phyloP scores from a whole-genome alignment of 768 basidiomycete genomes.

The Lactarius deliciosus region DNA sequence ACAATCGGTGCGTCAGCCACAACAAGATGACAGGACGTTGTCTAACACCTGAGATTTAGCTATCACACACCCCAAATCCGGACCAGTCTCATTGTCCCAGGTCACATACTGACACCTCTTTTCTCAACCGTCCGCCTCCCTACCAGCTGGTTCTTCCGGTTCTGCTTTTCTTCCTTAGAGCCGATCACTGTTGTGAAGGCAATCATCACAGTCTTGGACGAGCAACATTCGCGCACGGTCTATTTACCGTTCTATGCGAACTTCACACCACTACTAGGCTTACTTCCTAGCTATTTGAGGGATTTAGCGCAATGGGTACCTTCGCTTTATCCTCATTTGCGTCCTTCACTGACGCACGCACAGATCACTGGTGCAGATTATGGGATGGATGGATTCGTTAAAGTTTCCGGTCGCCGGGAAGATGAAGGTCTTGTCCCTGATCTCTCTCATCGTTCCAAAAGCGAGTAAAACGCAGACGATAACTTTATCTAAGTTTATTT shows the following conservation, averaged over 20 bases:
- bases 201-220: constrained; percentile 80
- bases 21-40: constrained; percentile 17
- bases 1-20: constrained; percentile 55
- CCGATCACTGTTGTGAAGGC: constrained; percentile 77
- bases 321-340: neutral
- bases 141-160: constrained; percentile 51
- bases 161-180: constrained; percentile 73
- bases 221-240: constrained; percentile 70
- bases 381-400: constrained; percentile 67
- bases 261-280: constrained; percentile 51
- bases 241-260: constrained; percentile 72
- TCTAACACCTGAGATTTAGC: constrained; percentile 37
- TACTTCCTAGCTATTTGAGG: constrained; percentile 69
- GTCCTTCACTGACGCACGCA: neutral
- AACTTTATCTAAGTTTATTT: neutral
- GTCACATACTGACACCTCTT: constrained; percentile 74
- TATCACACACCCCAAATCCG: constrained; percentile 74
- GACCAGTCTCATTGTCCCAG: constrained; percentile 84
- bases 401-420: constrained; percentile 36
- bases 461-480: constrained; percentile 15
- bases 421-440: constrained; percentile 22
- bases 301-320: constrained; percentile 77
- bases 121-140: constrained; percentile 64
- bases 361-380: constrained; percentile 70
- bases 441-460: constrained; percentile 16